These are phyloP conservation scores for Stereum hirsutum DNA, from an alignment of 1,284 basidiomycete species.

Conservation along the genomic window DNA sequence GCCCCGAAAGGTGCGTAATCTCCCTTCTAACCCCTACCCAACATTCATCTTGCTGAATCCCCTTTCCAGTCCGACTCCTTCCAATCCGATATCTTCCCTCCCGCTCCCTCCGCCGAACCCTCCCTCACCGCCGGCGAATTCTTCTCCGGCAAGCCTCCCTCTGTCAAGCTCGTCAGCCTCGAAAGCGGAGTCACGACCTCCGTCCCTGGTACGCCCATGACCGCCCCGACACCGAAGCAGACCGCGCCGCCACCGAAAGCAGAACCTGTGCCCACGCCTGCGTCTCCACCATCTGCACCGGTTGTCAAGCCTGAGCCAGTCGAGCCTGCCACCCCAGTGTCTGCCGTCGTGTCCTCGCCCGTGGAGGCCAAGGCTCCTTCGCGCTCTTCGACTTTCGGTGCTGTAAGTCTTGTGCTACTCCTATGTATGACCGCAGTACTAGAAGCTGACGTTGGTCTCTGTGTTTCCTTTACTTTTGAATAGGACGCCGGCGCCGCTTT, in stretches of 20 bases:
- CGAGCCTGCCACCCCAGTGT: conserved; percentile 19
- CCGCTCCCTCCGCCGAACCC: conserved; percentile 76
- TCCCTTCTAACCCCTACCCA: background rate
- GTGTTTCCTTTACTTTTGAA: background rate
- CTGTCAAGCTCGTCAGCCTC: conserved; percentile 64
- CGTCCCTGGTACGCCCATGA: conserved; percentile 16
- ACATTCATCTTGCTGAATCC: background rate
- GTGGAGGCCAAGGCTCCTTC: conserved; percentile 11
- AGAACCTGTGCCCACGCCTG: conserved; percentile 19
- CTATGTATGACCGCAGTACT: too few species aligned
- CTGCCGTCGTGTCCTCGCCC: conserved; percentile 12
- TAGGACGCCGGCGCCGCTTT: conserved; percentile 18
- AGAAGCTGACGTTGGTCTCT: too few species aligned
- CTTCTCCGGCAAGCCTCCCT: conserved; percentile 73
- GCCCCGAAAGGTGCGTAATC: conserved; percentile 65
- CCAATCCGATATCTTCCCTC: conserved; percentile 93
- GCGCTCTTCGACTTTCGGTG: conserved; percentile 9
- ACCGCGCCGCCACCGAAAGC: conserved; percentile 27
- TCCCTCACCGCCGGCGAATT: conserved; percentile 80
- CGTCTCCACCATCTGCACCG: conserved; percentile 21
- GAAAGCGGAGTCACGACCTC: conserved; percentile 43
- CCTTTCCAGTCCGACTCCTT: conserved; percentile 65
- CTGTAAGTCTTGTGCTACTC: too few species aligned
- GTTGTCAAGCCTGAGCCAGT: conserved; percentile 18
- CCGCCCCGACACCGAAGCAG: conserved; percentile 18